Evolutionary conservation across 2,329 filamentous ascomycete species (phyloP), one percentile per base, ranked within the genome.

Genomic region (Aspergillus carbonarius): DNA sequence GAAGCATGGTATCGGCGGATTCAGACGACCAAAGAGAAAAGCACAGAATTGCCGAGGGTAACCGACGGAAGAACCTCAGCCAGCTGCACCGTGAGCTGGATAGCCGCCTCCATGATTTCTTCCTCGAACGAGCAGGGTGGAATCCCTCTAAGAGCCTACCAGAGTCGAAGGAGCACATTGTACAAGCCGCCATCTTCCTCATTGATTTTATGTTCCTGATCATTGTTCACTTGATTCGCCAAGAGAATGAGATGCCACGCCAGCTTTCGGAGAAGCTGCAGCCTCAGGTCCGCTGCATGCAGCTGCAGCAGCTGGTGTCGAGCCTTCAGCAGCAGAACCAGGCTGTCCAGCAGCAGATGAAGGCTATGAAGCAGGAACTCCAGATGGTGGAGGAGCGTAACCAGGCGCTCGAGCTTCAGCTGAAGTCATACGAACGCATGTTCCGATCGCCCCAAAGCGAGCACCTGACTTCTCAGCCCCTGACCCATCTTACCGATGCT

Each of bases 151-250:
- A 76, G 60, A 76, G 70, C 60, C 64, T 75, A 40, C 71, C 71
- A 3, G 71, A 76, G 40, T 77, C 74, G n/a, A 76, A 76, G 64
- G 74, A 76, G 56, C 74, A 76, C 59, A 76, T 76, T 18, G 72
- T 76, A 12, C 72, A 75, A 62, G 74, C 69, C 7, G 71, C 74
- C 4, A 71, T 76, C 54, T 73, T 70, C 51, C 65, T 76, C 13
- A 71, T 76, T 42, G 74, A 76, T 58, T 76, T 76, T 55, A 74
- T 76, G 71, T 68, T 72, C 30, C 59, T 70, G 18, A 71, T 75
- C 44, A 75, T 76, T 37, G 63, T 72, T 12, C 68, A 71, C 54
- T 63, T 75, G 35, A 70, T 76, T 54, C 68, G 69, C 46, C 70
- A 72, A 60, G 73, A 75, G 49, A 71, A 70, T 42, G 63, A 74